Percentiles rank a stretch among this genome's conserved stretches.
Evolutionary conservation across 2,329 filamentous ascomycete species (phyloP).

Genomic region (Aphanocladium album): DNA sequence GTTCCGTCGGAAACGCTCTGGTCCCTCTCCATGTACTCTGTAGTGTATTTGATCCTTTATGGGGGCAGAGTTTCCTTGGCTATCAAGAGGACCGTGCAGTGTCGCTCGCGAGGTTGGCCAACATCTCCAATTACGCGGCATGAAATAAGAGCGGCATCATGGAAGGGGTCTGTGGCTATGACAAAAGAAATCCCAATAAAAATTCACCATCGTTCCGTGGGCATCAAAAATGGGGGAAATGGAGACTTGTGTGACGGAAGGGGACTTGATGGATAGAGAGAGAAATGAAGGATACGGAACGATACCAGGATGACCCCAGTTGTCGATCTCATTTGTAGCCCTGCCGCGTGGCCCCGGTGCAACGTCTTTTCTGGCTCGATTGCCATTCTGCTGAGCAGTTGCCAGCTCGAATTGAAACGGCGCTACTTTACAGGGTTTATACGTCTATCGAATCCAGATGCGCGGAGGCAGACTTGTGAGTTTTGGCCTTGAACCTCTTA

Average conservation of each 20-base stretch:
- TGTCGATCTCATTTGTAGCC: not conserved
- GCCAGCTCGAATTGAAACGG: not conserved
- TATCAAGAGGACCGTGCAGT: not conserved
- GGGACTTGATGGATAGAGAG: too few species aligned
- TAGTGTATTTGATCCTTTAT: not conserved
- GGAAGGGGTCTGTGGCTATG: not conserved
- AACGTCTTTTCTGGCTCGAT: not conserved
- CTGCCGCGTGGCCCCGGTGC: not conserved
- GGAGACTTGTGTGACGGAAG: too few species aligned
- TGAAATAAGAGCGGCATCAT: too few species aligned
- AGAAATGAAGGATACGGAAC: not conserved
- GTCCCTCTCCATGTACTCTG: not conserved
- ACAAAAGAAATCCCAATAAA: not conserved
- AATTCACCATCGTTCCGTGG: too few species aligned
- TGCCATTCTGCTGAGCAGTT: not conserved
- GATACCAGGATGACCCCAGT: not conserved
- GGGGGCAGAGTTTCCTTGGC: not conserved
- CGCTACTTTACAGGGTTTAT: not conserved
- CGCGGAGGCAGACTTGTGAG: not conserved
- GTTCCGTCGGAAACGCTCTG: not conserved
- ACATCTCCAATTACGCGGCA: too few species aligned
- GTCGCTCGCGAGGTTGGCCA: not conserved
- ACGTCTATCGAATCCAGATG: not conserved
- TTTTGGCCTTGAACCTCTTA: not conserved
- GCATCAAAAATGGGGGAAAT: too few species aligned